Evolutionary conservation across 352 stramenopile species (phyloP).

Genomic region (Phytophthora vignae): DNA sequence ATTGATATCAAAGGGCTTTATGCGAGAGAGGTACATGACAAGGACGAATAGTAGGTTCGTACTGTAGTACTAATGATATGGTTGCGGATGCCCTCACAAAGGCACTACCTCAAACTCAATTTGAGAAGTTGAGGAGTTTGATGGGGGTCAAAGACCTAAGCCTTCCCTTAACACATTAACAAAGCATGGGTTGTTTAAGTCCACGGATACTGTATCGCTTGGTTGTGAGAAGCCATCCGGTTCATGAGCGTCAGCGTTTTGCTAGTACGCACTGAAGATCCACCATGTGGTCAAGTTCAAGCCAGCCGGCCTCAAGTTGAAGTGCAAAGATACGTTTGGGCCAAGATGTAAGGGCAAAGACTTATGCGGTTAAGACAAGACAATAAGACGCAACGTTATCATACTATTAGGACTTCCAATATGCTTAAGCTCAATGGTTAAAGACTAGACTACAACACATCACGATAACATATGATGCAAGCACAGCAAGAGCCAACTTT

Average conservation of each 20-base stretch:
- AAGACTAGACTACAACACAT: not conserved
- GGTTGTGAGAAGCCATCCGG: too few relatives aligned
- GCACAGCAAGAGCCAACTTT: not conserved
- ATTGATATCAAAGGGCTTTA: not conserved
- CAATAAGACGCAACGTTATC: not conserved
- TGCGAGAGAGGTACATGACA: not conserved
- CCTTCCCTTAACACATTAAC: too few relatives aligned
- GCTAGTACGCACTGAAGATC: too few relatives aligned
- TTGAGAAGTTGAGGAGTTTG: too few relatives aligned
- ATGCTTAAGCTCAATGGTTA: not conserved
- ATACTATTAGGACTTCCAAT: not conserved
- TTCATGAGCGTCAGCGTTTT: too few relatives aligned
- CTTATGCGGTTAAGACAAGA: too few relatives aligned
- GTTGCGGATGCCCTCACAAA: too few relatives aligned
- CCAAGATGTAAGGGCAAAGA: not conserved
- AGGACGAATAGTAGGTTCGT: too few relatives aligned
- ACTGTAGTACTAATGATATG: too few relatives aligned
- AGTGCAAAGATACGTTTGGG: not conserved
- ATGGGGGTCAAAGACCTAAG: too few relatives aligned
- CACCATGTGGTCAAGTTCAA: not conserved
- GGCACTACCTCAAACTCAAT: too few relatives aligned
- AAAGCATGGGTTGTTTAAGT: not conserved
- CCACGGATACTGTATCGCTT: not conserved
- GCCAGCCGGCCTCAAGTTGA: not conserved
- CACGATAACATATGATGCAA: not conserved